Conservation (phyloP, 305 asterid species). For the Fraxinus albicans region DNA sequence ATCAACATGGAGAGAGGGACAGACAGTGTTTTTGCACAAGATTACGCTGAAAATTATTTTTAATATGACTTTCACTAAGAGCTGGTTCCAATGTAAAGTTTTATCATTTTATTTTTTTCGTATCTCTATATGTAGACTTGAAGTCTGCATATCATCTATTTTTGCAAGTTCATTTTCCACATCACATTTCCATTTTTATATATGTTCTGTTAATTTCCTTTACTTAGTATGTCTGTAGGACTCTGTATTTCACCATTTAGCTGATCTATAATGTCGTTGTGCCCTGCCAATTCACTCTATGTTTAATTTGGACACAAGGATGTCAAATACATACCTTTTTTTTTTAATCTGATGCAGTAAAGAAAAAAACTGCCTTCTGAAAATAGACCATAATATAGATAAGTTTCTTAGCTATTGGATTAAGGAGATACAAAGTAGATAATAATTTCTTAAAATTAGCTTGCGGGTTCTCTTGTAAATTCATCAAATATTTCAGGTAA, state of each 20-base stretch:
- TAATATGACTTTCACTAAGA: not conserved
- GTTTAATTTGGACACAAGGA: not conserved
- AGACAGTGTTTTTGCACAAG: not conserved
- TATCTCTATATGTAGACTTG: not conserved
- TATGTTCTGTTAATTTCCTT: not conserved
- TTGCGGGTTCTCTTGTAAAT: not conserved
- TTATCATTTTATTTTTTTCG: not conserved
- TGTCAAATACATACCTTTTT: not conserved
- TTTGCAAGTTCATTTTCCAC: not conserved
- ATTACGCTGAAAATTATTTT: not conserved
- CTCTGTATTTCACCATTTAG: not conserved
- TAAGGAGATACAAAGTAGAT: not conserved
- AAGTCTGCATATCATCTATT: not conserved
- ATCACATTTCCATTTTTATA: too few species aligned
- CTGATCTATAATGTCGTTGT: not conserved
- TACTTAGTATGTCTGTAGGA: not conserved
- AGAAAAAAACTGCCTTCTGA: not conserved
- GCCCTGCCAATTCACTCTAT: not conserved
- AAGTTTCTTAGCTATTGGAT: not conserved
- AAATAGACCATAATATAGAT: not conserved
- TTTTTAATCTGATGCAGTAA: not conserved
- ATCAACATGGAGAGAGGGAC: not conserved
- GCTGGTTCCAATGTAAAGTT: not conserved
- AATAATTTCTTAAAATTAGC: not conserved
- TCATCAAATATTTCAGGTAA: conserved; percentile 54